Conservation (phyloP, 1,284 basidiomycete genomes). For the Fistulinella staudtii region DNA sequence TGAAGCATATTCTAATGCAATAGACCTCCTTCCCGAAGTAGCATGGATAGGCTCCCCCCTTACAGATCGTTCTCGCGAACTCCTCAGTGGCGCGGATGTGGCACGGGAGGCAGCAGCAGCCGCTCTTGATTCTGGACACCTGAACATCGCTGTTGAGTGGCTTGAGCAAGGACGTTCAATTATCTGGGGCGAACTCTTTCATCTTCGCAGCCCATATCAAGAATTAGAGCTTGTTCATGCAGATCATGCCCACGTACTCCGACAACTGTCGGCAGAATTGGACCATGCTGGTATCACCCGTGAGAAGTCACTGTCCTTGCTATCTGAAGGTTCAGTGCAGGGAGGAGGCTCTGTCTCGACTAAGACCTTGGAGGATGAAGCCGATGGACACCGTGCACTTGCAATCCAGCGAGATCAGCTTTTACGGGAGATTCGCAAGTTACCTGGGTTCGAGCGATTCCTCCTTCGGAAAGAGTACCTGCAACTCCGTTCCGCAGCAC, state of each 20-base stretch:
- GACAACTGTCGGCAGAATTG: background rate
- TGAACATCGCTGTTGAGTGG: background rate
- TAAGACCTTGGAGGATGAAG: background rate
- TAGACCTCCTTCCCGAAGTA: background rate
- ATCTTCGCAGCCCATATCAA: background rate
- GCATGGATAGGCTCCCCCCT: background rate
- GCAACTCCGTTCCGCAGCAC: background rate
- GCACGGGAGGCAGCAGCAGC: background rate
- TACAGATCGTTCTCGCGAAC: background rate
- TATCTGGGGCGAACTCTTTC: background rate
- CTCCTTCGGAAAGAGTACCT: background rate
- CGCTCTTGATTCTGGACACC: background rate
- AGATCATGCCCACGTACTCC: background rate
- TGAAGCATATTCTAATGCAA: background rate
- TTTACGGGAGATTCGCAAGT: background rate
- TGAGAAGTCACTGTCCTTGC: background rate
- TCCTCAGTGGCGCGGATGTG: background rate
- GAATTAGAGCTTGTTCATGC: background rate
- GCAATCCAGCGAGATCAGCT: background rate
- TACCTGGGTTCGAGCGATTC: background rate
- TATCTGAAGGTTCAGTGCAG: background rate
- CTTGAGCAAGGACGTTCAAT: background rate
- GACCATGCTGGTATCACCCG: background rate
- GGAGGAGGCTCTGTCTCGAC: no score
- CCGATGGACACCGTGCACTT: background rate